Conservation (phyloP, 2,329 filamentous ascomycete genomes). For the Trichoderma polysporum region DNA sequence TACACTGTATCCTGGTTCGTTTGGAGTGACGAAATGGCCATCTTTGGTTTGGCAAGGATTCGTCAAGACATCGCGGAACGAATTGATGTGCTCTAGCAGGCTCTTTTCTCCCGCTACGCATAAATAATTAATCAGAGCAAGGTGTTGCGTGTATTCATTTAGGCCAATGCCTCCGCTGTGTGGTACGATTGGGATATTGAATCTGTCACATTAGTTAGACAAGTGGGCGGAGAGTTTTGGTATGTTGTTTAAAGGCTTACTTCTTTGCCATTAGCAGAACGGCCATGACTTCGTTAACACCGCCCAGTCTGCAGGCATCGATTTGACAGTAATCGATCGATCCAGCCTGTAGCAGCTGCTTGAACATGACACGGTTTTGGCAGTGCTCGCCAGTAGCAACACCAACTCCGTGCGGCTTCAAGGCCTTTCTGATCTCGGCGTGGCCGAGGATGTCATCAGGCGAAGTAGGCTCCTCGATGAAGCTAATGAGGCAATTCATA, state of each 20-base stretch:
- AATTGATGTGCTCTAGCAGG: conserved; percentile 21
- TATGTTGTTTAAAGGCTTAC: not conserved
- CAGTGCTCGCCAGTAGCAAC: conserved; percentile 93
- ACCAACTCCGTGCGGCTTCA: conserved; percentile 70
- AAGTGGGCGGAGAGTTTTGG: not conserved
- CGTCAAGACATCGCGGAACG: conserved; percentile 18
- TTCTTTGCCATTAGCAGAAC: conserved; percentile 66
- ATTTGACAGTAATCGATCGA: conserved; percentile 87
- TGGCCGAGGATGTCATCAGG: conserved; percentile 88
- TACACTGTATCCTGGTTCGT: conserved; percentile 22
- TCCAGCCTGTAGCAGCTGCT: conserved; percentile 76
- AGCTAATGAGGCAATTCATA: conserved; percentile 52
- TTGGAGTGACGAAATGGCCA: conserved; percentile 22
- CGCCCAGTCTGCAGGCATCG: conserved; percentile 82
- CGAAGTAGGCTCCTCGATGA: conserved; percentile 89
- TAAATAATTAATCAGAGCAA: conserved; percentile 21
- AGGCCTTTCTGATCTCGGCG: conserved; percentile 76
- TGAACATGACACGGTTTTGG: conserved; percentile 91
- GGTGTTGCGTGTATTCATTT: conserved; percentile 24
- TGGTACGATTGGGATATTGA: conserved; percentile 22
- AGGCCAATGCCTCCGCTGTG: conserved; percentile 23
- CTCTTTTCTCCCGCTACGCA: conserved; percentile 23
- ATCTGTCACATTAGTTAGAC: not conserved
- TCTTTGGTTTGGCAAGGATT: conserved; percentile 18
- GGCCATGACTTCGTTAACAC: conserved; percentile 89